Percentiles rank a stretch among this genome's conserved stretches.
phyloP scores from a whole-genome alignment of 345 rosid genomes.

The Erucastrum elatum region DNA sequence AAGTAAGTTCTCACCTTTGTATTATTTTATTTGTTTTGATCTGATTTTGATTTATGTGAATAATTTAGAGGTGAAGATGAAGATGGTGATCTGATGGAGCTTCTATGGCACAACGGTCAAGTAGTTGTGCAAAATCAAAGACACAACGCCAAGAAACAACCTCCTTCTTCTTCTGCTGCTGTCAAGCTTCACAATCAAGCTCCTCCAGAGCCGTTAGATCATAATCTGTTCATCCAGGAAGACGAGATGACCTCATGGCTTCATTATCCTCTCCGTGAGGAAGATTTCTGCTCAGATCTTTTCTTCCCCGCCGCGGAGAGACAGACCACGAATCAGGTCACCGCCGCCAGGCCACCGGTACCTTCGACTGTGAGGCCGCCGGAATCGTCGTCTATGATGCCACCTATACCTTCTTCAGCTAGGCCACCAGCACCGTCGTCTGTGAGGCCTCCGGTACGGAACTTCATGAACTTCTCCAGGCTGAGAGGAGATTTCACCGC shows the following conservation, averaged over 20 bases:
- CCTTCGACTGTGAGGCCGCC: constrained; percentile 40
- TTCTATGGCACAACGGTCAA: constrained; percentile 91
- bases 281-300: constrained; percentile 62
- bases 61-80: constrained; percentile 39
- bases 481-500: constrained; percentile 30
- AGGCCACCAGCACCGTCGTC: constrained; percentile 42
- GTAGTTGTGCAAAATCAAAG: constrained; percentile 71
- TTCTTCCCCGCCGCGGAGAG: constrained; percentile 41
- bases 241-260: constrained; percentile 97
- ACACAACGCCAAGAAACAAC: constrained; percentile 49
- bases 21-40: no score
- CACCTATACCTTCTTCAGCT: constrained; percentile 12
- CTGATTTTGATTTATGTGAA: neutral
- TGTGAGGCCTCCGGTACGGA: constrained; percentile 54
- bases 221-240: constrained; percentile 73
- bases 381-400: constrained; percentile 24
- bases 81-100: constrained; percentile 80
- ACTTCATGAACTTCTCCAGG: constrained; percentile 64
- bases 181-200: neutral
- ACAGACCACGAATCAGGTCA: neutral
- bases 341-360: constrained; percentile 25
- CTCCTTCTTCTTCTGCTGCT: constrained; percentile 16
- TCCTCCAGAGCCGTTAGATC: constrained; percentile 28
- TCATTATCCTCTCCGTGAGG: constrained; percentile 58
- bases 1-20: constrained; percentile 29